Evolutionary conservation across 2,329 filamentous ascomycete genomes (phyloP), one percentile per base, ranked within the genome.

Genomic region (Fusarium sp.): DNA sequence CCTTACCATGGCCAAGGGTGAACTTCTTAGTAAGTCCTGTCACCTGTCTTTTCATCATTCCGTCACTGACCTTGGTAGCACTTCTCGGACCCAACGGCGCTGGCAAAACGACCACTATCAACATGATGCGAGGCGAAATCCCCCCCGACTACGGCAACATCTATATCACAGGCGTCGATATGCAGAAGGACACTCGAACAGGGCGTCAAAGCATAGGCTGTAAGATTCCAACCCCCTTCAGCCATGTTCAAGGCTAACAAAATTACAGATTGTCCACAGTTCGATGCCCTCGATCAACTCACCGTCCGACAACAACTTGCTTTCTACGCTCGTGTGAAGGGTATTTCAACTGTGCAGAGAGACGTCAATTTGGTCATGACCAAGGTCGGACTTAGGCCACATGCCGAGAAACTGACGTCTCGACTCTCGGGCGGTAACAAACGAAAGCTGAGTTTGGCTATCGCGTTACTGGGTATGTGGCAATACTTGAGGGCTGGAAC

Each of bases 371-470:
- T 88, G 64, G 87, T 93, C 21, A 84, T 93, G 58, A 79, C 84
- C 20, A 89, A 90, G 2, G 90, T 93, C 6, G 91, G 91, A 0
- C 81, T 94, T 0, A 79, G 83, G 3, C 82, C 83, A 0, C 93
- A 91, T 79, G 82, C 85, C 5, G 80, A 85, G 24, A 85, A 90
- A 33, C 88, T 91, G 80, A 92, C 91, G 0, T 84, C 84, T 28
- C 89, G 89, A 57, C 84, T 94, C 0, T 93, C 90, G 0, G 92
- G 92, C 3, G 92, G 92, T 16, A 94, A 94, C 78, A 92, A 92
- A 80, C 84, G 92, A 18, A 94, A 94, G 76, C 80, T 94, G 3
- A 89, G 86, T 5, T 83, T 94, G 0, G 92, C 88, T 1, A 93
- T 94, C 49, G 92, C 92, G 0, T 80, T 95, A 1, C 91, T 93